A percentile compares a stretch with the other conserved stretches of the same genome.
Conservation (phyloP, 2,329 filamentous ascomycete species). For the Hymenoscyphus infarciens region DNA sequence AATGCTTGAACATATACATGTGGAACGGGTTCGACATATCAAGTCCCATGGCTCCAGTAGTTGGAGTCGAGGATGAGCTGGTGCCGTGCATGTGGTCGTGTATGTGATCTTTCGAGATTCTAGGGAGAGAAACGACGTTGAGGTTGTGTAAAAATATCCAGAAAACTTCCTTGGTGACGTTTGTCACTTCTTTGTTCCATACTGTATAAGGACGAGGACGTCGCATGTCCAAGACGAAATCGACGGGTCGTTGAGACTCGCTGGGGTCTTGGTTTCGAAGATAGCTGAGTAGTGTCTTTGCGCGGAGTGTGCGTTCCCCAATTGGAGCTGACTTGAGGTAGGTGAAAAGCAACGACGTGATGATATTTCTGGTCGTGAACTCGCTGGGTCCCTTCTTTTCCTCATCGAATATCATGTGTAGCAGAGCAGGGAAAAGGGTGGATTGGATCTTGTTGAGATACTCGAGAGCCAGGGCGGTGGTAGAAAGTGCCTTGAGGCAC, state of each 20-base stretch:
- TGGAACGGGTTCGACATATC: conserved; percentile 41
- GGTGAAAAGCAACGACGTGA: conserved; percentile 84
- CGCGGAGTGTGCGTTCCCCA: conserved; percentile 62
- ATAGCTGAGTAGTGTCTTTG: conserved; percentile 71
- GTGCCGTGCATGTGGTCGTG: conserved; percentile 15
- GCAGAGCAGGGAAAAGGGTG: conserved; percentile 78
- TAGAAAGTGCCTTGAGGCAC: conserved; percentile 91
- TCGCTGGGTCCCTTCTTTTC: conserved; percentile 97
- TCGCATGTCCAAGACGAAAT: conserved; percentile 87
- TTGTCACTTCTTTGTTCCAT: conserved; percentile 89
- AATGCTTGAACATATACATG: conserved; percentile 66
- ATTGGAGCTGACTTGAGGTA: conserved; percentile 70
- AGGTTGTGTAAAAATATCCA: conserved; percentile 98
- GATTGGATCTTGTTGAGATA: conserved; percentile 76
- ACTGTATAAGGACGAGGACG: conserved; percentile 83
- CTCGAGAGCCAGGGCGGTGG: conserved; percentile 79
- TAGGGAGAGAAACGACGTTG: conserved; percentile 72
- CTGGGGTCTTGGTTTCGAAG: conserved; percentile 75
- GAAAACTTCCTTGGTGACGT: conserved; percentile 96
- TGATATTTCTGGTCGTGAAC: conserved; percentile 87
- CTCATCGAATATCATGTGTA: conserved; percentile 92
- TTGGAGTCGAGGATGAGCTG: conserved; percentile 25
- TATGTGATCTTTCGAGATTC: conserved; percentile 33
- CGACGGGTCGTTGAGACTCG: conserved; percentile 71
- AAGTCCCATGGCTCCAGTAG: conserved; percentile 33